phyloP scores from a whole-genome alignment of 2,329 filamentous ascomycete genomes.

The Aplosporella prunicola region DNA sequence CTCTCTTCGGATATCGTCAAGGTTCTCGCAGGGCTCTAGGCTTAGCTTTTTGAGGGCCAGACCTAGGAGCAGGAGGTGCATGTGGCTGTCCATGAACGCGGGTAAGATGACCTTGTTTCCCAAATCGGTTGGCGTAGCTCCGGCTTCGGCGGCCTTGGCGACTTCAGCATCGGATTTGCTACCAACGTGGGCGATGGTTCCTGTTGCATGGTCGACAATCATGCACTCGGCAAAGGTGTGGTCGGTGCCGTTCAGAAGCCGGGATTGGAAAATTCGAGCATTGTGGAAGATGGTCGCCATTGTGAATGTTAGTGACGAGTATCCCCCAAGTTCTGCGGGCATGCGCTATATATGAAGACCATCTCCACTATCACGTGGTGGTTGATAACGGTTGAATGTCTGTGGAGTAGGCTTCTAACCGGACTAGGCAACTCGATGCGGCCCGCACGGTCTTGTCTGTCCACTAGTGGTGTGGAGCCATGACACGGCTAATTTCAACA shows the following conservation, averaged over 20 bases:
- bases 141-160: constrained; percentile 19
- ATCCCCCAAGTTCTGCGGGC: too few relatives aligned
- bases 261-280: constrained; percentile 24
- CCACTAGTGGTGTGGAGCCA: too few relatives aligned
- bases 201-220: constrained; percentile 28
- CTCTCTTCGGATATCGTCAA: constrained; percentile 40
- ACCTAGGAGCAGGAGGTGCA: constrained; percentile 48
- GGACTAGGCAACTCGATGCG: too few relatives aligned
- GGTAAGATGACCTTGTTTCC: constrained; percentile 37
- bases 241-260: constrained; percentile 7
- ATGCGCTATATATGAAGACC: too few relatives aligned
- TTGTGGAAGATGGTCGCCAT: constrained; percentile 21
- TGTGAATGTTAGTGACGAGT: too few relatives aligned
- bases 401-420: too few relatives aligned
- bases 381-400: too few relatives aligned
- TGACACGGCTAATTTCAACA: too few relatives aligned
- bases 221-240: constrained; percentile 25
- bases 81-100: constrained; percentile 50
- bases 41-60: constrained; percentile 45
- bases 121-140: constrained; percentile 26
- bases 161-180: constrained; percentile 13
- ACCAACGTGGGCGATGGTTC: constrained; percentile 35
- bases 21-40: constrained; percentile 37
- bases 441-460: too few relatives aligned
- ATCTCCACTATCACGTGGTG: too few relatives aligned